phyloP scores from a whole-genome alignment of 1,139 yeast genomes.

The Candida tunisiensis region DNA sequence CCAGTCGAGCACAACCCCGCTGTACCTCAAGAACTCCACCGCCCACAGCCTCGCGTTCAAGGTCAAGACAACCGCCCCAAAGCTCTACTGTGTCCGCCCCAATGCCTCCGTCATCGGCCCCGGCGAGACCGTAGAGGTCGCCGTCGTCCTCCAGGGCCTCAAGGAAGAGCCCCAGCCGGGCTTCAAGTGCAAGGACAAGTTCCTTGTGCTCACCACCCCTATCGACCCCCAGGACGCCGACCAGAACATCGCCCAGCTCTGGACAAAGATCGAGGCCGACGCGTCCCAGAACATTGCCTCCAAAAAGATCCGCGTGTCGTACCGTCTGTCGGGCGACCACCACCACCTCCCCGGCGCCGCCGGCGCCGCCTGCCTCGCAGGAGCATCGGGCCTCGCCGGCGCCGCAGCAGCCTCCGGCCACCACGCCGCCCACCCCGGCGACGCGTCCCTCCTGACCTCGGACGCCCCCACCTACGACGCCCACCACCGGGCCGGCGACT shows the following conservation, averaged over 20 bases:
- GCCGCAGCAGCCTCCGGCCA: conserved; percentile 2
- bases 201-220: conserved; percentile 74
- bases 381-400: conserved; percentile 3
- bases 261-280: conserved; percentile 7
- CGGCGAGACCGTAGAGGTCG: conserved; percentile 53
- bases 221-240: conserved; percentile 26
- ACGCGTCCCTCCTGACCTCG: neutral
- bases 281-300: conserved; percentile 3
- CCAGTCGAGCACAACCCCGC: conserved; percentile 50
- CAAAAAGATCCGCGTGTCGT: conserved; percentile 67
- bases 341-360: conserved; percentile 5
- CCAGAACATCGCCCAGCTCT: conserved; percentile 4
- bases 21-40: conserved; percentile 52
- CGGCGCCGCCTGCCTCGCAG: conserved; percentile 4
- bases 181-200: conserved; percentile 79
- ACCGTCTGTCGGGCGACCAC: conserved; percentile 17
- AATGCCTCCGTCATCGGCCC: conserved; percentile 73
- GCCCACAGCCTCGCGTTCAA: conserved; percentile 61
- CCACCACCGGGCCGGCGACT: neutral
- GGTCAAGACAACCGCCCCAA: conserved; percentile 97
- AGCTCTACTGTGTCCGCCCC: conserved; percentile 89
- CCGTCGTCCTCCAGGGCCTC: conserved; percentile 75
- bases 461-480: conserved; percentile 2
- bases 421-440: conserved; percentile 1
- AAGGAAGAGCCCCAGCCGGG: conserved; percentile 57